A percentile compares a stretch with the other conserved stretches of the same genome.
Evolutionary conservation across 306 rosid genomes (phyloP).

Genomic region (Prunus armeniaca): DNA sequence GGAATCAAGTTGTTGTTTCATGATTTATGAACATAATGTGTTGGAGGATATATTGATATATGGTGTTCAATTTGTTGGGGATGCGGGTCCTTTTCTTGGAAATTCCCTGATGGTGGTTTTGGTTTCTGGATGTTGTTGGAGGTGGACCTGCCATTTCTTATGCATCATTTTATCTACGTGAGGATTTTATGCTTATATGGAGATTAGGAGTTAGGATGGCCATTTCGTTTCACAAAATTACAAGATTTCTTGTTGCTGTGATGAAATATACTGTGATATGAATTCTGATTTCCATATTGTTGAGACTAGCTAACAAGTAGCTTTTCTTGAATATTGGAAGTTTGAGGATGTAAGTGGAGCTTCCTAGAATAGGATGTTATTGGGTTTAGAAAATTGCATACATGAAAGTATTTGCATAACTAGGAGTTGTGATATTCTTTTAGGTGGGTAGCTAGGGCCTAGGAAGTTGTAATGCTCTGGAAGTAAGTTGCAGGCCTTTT

Average conservation of each 20-base stretch:
- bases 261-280: background rate
- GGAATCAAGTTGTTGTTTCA: constrained; percentile 3
- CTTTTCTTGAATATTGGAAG: background rate
- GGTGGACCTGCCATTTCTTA: background rate
- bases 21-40: constrained; percentile 22
- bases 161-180: background rate
- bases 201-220: constrained; percentile 8
- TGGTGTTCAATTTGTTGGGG: constrained; percentile 18
- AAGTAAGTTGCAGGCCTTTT: constrained; percentile 22
- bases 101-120: constrained; percentile 13
- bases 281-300: constrained; percentile 14
- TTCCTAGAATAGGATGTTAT: constrained; percentile 1
- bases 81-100: background rate
- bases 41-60: constrained; percentile 5
- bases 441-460: constrained; percentile 12
- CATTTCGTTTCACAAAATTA: constrained; percentile 15
- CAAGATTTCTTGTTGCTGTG: constrained; percentile 9
- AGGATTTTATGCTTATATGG: background rate
- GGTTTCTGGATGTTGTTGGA: constrained; percentile 13
- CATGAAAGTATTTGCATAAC: background rate
- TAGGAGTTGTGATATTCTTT: background rate
- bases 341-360: constrained; percentile 17
- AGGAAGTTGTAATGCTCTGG: constrained; percentile 24
- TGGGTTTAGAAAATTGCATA: constrained; percentile 1
- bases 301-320: constrained; percentile 18